Evolutionary conservation across 139 green algal genomes (phyloP), one percentile per base, ranked within the genome.

Genomic region (Haematococcus sp.): DNA sequence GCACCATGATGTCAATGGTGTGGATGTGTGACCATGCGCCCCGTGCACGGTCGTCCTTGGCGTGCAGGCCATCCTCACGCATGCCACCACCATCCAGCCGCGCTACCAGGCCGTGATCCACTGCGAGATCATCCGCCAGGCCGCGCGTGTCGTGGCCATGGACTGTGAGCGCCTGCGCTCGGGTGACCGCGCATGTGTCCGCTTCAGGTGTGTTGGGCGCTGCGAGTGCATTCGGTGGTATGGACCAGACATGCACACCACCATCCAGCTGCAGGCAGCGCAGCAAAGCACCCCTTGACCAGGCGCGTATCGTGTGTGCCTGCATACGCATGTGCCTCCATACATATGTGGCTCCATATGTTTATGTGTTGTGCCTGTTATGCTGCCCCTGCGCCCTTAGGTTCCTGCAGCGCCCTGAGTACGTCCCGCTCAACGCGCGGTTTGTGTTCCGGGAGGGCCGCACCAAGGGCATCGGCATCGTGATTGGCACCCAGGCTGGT

Each of bases 381-480:
- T 61, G 52, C 52, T 7, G n/a, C n/a, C n/a, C n/a, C 15, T 13
- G 22, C 20, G 22, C 66, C 20, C 44, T 5, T 64, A 79, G 64
- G 91, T 98, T 97, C 82, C 69, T 96, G 60, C 88, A 96, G 77
- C 81, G 87, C 27, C 93, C 93, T 16, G 93, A 97, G 81, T 97
- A 93, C 78, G 70, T 97, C 7, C 83, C 75, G 15, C 40, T 74
- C 43, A 90, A 90, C 58, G 91, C 87, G 0, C 84, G 92, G 33
- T 95, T 98, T 66, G 91, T 98, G 73, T 98, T 98, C 78, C 81
- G 93, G 1, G 93, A 98, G 85, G 93, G 93, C 0, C 78, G 88
- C 63, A 98, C 93, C 65, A 97, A 97, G 80, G 93, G 92, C 65
- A 95, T 97, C 68, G 92, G 92, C n/a, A 83, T 94, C 70, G 80